Base-by-base conservation (phyloP, 2,329 filamentous ascomycete genomes). In the Phoma sp. region DNA sequence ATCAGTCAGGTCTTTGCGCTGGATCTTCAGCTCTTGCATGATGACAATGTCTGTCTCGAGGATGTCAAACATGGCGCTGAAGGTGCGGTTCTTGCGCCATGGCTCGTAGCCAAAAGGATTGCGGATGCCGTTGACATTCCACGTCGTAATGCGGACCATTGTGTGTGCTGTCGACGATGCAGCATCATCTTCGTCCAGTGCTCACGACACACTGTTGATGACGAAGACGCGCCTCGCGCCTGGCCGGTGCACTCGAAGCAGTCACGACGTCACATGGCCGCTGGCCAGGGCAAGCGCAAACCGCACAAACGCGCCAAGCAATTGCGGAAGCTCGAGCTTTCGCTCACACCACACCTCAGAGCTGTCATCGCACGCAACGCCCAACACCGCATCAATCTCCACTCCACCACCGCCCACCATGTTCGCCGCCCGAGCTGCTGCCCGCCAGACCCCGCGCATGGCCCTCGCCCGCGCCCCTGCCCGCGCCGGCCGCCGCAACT, bases 11-110 rank as follows among this genome's bases (percentile, higher is more conserved):
- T 97, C 93, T 71, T 96, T 96, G 52, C 89, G 84, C 71, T 98
- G 95, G 36, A 98, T 97, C 77, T 98, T 99, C 38, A 91, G 88
- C 76, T 98, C 95, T 74, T 99, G 95, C 80, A 98, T 92, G 54
- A 97, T 83, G 14, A 98, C 86, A 60, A 99, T 95, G 73, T 99
- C 95, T 47, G 93, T 87, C 72, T 95, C 90, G 6, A 99, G 83
- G 38, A 89, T 90, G 63, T 96, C 90, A 76, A 99, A 98, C 95
- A 98, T 98, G 61, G 88, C 83, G 40, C 73, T 70, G 67, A 80
- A 82, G 11, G 78, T 76, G 53, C 78, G 72, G 23, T 71, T 73
- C 39, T 72, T 68, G 64, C 79, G 77, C 80, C 80, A 82, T 77
- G 80, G 80, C 63, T 79, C 77, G 64, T 82, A 82, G 37, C 77